Conservation (phyloP, 176 grass and related monocot species). For the Carex pumila region DNA sequence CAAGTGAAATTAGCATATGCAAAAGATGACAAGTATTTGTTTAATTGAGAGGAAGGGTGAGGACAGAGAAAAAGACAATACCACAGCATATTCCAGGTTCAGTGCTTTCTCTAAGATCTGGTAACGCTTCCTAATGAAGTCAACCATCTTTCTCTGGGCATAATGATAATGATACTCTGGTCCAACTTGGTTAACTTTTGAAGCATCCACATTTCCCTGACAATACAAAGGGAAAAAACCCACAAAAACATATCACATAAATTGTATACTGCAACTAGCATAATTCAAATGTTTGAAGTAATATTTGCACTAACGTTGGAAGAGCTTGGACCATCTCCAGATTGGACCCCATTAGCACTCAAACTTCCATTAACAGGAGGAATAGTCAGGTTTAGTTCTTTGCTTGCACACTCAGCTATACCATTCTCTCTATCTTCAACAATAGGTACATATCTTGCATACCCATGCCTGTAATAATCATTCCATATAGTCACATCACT, state of each 20-base stretch:
- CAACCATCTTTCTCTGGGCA: conserved; percentile 78
- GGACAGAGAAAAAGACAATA: conserved; percentile 31
- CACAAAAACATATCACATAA: not conserved
- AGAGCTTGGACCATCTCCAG: conserved; percentile 49
- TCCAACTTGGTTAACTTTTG: conserved; percentile 36
- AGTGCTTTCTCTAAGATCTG: conserved; percentile 87
- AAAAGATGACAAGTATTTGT: not conserved
- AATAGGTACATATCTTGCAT: conserved; percentile 95
- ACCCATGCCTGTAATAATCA: conserved; percentile 67
- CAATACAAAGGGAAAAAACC: conserved; percentile 6
- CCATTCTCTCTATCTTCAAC: conserved; percentile 75
- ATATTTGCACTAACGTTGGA: conserved; percentile 21
- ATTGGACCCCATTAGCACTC: conserved; percentile 28
- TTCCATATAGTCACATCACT: conserved; percentile 9
- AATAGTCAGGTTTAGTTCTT: conserved; percentile 55
- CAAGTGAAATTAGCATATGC: not conserved
- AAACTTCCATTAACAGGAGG: conserved; percentile 44
- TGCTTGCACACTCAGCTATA: conserved; percentile 65
- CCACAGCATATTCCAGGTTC: conserved; percentile 86
- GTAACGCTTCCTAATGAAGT: conserved; percentile 91
- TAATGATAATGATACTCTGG: conserved; percentile 62
- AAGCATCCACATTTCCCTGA: conserved; percentile 67
- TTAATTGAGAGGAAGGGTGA: not conserved
- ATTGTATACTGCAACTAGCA: conserved; percentile 8
- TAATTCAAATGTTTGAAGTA: not conserved